phyloP scores from a whole-genome alignment of 805 yeast genomes.

The Wickerhamomyces alni region DNA sequence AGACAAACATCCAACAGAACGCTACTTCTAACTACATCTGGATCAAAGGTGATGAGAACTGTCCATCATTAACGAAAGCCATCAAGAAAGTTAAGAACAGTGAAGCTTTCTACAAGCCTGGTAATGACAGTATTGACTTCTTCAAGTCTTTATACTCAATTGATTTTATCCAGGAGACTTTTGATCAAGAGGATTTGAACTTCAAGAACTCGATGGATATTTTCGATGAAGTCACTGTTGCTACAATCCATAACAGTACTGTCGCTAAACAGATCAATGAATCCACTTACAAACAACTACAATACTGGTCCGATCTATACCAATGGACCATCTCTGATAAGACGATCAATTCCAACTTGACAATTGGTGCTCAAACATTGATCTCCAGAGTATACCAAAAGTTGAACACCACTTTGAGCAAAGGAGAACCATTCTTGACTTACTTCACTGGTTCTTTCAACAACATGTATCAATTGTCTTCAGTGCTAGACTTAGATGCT shows the following conservation, averaged over 20 bases:
- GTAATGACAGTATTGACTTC: constrained; percentile 32
- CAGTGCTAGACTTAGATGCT: constrained; percentile 28
- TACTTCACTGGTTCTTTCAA: constrained; percentile 41
- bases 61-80: constrained; percentile 34
- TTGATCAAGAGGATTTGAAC: constrained; percentile 25
- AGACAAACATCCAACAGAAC: constrained; percentile 29
- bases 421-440: constrained; percentile 32
- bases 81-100: constrained; percentile 23
- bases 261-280: constrained; percentile 28
- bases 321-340: constrained; percentile 30
- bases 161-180: constrained; percentile 21
- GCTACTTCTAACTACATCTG: constrained; percentile 33
- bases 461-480: constrained; percentile 36
- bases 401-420: constrained; percentile 30
- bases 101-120: constrained; percentile 23
- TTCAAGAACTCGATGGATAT: constrained; percentile 35
- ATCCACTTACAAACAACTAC: constrained; percentile 26
- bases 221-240: constrained; percentile 35
- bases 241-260: constrained; percentile 35
- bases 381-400: constrained; percentile 29
- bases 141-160: constrained; percentile 28
- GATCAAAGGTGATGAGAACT: constrained; percentile 36
- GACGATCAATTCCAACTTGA: constrained; percentile 21
- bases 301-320: constrained; percentile 32
- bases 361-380: constrained; percentile 38